Evolutionary conservation across 2,329 filamentous ascomycete genomes (phyloP), one percentile per base, ranked within the genome.

Genomic region (Albophoma yamanashiensis): DNA sequence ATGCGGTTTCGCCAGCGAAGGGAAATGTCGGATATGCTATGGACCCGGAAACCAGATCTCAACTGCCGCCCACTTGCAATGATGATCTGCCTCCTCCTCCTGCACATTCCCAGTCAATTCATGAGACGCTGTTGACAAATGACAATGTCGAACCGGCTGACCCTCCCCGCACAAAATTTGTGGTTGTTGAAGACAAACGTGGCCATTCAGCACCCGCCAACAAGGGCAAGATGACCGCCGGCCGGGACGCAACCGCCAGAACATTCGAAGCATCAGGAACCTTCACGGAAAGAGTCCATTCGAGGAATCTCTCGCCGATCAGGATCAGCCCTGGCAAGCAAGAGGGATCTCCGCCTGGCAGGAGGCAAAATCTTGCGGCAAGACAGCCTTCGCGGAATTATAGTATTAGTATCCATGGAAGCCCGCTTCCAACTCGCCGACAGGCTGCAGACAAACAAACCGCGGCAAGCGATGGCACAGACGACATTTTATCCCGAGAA

Each of bases 321-420:
- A 38, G 17, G 27, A 43, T 31, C 39, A 50, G 40, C n/a, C 42
- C 40, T n/a, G 11, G 31, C 45, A 25, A 59, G 40, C 36, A 20
- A 50, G 43, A 52, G 1, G 15, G 8, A 2, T 15, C 38, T 12
- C 53, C 15, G 38, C 42, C 20, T 12, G 20, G 36, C 8, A 9
- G 43, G 20, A 34, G 47, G 42, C 58, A 53, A 2, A 43, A 34
- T 8, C 45, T 45, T 8, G 17, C 34, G 20, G 25, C 52, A 4
- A 58, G 52, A 38, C 50, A 38, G 17, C 3, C 25, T 34, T 53
- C 31, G 9, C 57, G 60, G n/a, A 59, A 55, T 11, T 61, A 57
- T 39, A 61, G 60, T 43, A 11, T 61, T 22, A 59, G 60, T 25
- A 20, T 31, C 17, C 25, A 59, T 22, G 60, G 60, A 42, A 61